These are phyloP conservation scores for Aspergillus pseudoterreus DNA, from an alignment of 2,329 filamentous ascomycete species.

Conservation along the genomic window DNA sequence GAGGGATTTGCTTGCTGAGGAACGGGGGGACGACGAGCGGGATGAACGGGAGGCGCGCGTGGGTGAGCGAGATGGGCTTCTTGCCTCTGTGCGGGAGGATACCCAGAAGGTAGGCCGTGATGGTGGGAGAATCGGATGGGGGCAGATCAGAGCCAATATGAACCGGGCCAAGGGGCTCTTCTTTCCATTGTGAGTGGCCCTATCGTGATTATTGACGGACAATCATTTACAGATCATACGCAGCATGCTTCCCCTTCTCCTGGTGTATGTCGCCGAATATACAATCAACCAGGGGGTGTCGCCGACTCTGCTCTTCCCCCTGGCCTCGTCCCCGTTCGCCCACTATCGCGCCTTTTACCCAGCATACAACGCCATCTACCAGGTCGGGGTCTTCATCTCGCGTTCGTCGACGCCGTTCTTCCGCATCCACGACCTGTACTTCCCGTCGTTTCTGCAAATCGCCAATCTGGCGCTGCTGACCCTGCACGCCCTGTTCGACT, in stretches of 20 bases:
- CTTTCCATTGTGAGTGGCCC: slow-evolving; percentile 58
- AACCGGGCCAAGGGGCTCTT: slow-evolving; percentile 67
- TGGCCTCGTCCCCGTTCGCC: slow-evolving; percentile 70
- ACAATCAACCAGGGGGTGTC: slow-evolving; percentile 95
- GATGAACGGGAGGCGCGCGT: slow-evolving; percentile 14
- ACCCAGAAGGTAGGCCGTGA: slow-evolving; percentile 17
- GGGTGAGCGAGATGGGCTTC: slow-evolving; percentile 29
- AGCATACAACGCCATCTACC: slow-evolving; percentile 91
- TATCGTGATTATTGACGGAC: not conserved
- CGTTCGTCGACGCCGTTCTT: slow-evolving; percentile 86
- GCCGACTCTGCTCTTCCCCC: slow-evolving; percentile 83
- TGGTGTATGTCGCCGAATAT: slow-evolving; percentile 96
- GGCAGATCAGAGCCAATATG: slow-evolving; percentile 52
- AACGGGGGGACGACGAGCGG: slow-evolving; percentile 26
- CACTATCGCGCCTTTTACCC: slow-evolving; percentile 88
- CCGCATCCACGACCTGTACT: slow-evolving; percentile 74
- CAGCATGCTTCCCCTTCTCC: slow-evolving; percentile 80
- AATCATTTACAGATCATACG: slow-evolving; percentile 10
- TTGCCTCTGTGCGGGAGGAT: slow-evolving; percentile 17
- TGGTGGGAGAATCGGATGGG: slow-evolving; percentile 20
- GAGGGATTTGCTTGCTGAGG: slow-evolving; percentile 37
- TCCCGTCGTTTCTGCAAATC: slow-evolving; percentile 77
- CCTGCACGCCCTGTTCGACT: slow-evolving; percentile 72
- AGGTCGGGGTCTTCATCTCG: slow-evolving; percentile 91
- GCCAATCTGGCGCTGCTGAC: slow-evolving; percentile 71